phyloP scores from a whole-genome alignment of 179 eudicot species.

The Spergularia azorica region DNA sequence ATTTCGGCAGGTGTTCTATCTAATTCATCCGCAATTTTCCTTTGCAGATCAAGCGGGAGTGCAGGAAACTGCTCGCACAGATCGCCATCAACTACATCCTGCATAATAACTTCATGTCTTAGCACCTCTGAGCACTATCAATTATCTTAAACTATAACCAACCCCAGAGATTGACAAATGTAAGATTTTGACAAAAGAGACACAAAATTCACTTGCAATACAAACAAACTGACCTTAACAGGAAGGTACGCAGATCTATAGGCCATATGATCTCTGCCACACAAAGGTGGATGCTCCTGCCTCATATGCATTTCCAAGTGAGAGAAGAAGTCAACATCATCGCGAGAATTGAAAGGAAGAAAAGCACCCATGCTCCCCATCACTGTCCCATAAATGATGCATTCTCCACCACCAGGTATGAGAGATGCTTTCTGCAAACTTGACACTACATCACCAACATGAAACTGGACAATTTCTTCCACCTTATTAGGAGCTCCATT shows the following conservation, averaged over 20 bases:
- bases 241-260: conserved; percentile 96
- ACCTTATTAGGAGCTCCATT: conserved; percentile 99
- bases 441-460: conserved; percentile 88
- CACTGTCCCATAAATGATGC: conserved; percentile 89
- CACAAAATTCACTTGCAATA: background rate
- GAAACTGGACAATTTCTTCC: conserved; percentile 97
- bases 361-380: conserved; percentile 98
- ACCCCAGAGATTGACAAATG: too few species aligned
- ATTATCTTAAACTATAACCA: too few species aligned
- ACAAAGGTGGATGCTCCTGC: conserved; percentile 97
- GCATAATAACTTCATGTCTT: conserved; percentile 25
- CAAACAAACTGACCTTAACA: conserved; percentile 63
- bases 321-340: conserved; percentile 97
- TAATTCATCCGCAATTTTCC: conserved; percentile 93
- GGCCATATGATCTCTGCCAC: conserved; percentile 99
- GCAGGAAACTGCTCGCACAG: conserved; percentile 95
- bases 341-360: conserved; percentile 91
- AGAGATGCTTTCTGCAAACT: conserved; percentile 96
- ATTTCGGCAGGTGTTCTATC: conserved; percentile 97
- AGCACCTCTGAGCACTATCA: too few species aligned
- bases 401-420: conserved; percentile 92
- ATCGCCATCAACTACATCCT: conserved; percentile 99
- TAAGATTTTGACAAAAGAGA: too few species aligned
- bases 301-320: conserved; percentile 99
- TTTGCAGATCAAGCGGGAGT: conserved; percentile 89